A percentile compares a stretch with the other conserved stretches of the same genome.
phyloP scores from a whole-genome alignment of 768 basidiomycete species.

The Pulveroboletus sp. region DNA sequence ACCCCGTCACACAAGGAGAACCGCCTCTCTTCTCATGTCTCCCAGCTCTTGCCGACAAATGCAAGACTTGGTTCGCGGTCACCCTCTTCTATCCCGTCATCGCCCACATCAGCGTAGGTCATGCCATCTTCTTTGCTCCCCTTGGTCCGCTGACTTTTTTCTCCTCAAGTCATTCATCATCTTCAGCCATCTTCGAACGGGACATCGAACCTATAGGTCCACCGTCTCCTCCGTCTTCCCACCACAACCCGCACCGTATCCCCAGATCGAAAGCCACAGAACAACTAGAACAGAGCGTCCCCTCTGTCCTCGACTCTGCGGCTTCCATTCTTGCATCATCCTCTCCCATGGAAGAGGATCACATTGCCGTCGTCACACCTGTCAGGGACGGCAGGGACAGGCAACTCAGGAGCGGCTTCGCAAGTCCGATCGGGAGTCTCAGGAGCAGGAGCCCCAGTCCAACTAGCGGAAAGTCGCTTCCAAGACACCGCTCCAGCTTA shows the following conservation, averaged over 20 bases:
- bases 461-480: slow-evolving; percentile 35
- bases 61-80: slow-evolving; percentile 57
- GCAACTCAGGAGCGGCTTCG: slow-evolving; percentile 49
- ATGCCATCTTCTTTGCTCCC: slow-evolving; percentile 6
- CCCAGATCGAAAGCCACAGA: slow-evolving; percentile 70
- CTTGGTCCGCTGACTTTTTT: slow-evolving; percentile 7
- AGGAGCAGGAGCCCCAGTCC: slow-evolving; percentile 71
- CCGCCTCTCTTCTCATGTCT: slow-evolving; percentile 40
- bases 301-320: slow-evolving; percentile 81
- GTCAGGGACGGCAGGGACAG: slow-evolving; percentile 35
- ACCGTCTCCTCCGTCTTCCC: slow-evolving; percentile 38
- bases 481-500: slow-evolving; percentile 39
- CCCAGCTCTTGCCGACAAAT: slow-evolving; percentile 46
- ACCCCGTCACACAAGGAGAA: slow-evolving; percentile 37
- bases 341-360: slow-evolving; percentile 46
- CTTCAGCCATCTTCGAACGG: slow-evolving; percentile 88
- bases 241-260: slow-evolving; percentile 66
- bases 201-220: slow-evolving; percentile 68
- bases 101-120: slow-evolving; percentile 72
- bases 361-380: slow-evolving; percentile 63
- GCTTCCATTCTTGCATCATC: slow-evolving; percentile 60
- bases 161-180: slow-evolving; percentile 55
- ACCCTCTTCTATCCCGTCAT: slow-evolving; percentile 73
- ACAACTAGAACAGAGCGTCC: slow-evolving; percentile 73
- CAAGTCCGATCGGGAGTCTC: slow-evolving; percentile 58